phyloP scores from a whole-genome alignment of 129 eudicot species.

The Glebionis coronaria region DNA sequence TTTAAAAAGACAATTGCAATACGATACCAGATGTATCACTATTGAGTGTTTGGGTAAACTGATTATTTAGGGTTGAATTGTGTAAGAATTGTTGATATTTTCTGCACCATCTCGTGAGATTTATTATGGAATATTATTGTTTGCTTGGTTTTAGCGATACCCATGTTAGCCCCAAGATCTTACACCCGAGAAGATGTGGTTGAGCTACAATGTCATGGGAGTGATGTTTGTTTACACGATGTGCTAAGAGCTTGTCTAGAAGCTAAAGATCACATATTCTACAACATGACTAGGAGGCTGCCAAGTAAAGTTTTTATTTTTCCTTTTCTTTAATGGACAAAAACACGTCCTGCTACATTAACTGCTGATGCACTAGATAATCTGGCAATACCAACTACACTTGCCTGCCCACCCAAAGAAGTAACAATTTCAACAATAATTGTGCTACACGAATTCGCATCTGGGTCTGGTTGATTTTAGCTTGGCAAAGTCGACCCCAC shows the following conservation, averaged over 20 bases:
- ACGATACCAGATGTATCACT: no score
- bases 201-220: constrained; percentile 96
- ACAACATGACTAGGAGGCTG: constrained; percentile 85
- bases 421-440: constrained; percentile 98
- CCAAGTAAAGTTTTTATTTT: constrained; percentile 49
- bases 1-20: no score
- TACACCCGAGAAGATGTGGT: constrained; percentile 96
- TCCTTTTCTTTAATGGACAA: constrained; percentile 46
- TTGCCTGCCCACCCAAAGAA: constrained; percentile 85
- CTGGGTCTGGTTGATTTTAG: constrained; percentile 30
- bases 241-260: constrained; percentile 88
- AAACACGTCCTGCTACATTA: constrained; percentile 57
- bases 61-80: no score
- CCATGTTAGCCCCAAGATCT: constrained; percentile 95
- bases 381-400: constrained; percentile 89
- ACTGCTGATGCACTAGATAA: constrained; percentile 83
- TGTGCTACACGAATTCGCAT: constrained; percentile 52
- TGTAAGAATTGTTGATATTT: no score
- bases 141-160: constrained; percentile 68
- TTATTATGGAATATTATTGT: not conserved
- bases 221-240: constrained; percentile 81
- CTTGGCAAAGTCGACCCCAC: constrained; percentile 28
- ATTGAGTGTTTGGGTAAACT: no score
- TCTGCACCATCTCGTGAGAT: not conserved
- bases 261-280: constrained; percentile 60